Base-by-base conservation (phyloP, 805 yeast species). In the Candida wancherniae region DNA sequence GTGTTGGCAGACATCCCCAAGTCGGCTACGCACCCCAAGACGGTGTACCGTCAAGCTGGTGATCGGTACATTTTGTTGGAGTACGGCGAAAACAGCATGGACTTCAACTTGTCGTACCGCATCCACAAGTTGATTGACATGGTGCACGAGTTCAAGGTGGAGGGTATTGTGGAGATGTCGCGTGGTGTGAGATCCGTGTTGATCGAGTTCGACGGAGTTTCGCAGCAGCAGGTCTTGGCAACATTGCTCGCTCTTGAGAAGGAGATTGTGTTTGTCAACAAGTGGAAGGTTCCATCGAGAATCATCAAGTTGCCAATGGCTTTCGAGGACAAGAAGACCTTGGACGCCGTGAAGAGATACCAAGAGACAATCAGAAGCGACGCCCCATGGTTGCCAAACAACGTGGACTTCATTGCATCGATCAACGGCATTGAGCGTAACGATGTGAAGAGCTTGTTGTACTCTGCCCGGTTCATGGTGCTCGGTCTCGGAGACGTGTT, bases 371-470 rank as follows among this genome's bases (percentile, higher is more conserved):
- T 92, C 48, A 74, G 97, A 49, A 70, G 90, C 13, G 75, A 75
- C 29, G 98, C 97, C 6, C 97, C 97, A 24, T 90, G 97, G 97
- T 71, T 90, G 50, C 98, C 98, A 43, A 90, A 87, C 67, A 90
- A 90, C 51, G 96, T 92, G 40, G 98, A 90, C 57, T 90, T 92
- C 63, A 75, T 90, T 58, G 94, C 95, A 19, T 75, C 77, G 45
- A 87, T 88, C 39, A 90, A 92, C 57, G 92, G 81, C 14, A 70
- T 92, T 24, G 73, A 72, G 35, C 77, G 95, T 47, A 65, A 74
- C 8, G 83, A 76, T 31, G 90, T 92, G 32, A 70, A 79, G 40
- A 84, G 85, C 46, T 79, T 90, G 81, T 60, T 92, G 52, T 90
- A 87, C 63, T 66, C 83, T 25, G 97, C 97, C 4, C 72, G 88